These are phyloP conservation scores for Apiospora pterosperma DNA, from an alignment of 2,329 filamentous ascomycete species.

Conservation along the genomic window DNA sequence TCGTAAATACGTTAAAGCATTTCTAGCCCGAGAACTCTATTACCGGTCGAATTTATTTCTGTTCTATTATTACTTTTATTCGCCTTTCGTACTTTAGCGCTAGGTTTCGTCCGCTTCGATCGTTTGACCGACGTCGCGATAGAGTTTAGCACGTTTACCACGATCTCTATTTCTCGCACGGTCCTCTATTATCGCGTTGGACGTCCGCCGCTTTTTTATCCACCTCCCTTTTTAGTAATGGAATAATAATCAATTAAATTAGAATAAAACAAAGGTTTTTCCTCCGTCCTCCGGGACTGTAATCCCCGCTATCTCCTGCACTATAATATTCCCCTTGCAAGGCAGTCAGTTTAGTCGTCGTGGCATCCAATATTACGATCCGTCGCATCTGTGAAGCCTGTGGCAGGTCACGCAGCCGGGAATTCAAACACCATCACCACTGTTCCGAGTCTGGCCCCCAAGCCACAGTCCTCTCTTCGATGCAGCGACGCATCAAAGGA, in stretches of 20 bases:
- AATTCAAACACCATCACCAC: too few species aligned
- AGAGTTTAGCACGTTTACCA: not conserved
- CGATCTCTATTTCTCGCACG: not conserved
- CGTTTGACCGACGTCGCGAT: not conserved
- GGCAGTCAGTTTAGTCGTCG: too few species aligned
- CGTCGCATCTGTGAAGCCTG: too few species aligned
- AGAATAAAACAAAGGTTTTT: constrained; percentile 62
- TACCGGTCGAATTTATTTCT: not conserved
- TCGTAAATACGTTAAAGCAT: not conserved
- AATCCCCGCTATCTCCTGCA: too few species aligned
- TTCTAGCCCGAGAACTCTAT: not conserved
- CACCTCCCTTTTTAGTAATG: not conserved
- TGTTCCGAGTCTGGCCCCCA: too few species aligned
- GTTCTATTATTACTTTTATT: not conserved
- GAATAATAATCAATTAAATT: constrained; percentile 22
- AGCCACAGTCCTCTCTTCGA: too few species aligned
- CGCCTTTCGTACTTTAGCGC: not conserved
- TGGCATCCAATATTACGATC: too few species aligned
- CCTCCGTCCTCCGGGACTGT: too few species aligned
- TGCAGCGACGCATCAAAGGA: too few species aligned
- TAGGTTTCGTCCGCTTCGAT: not conserved
- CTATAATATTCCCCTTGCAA: too few species aligned
- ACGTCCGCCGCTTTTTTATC: not conserved
- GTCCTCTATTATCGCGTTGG: not conserved
- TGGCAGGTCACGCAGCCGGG: too few species aligned